A percentile compares a stretch with the other conserved stretches of the same genome.
Conservation (phyloP, 106 monocot species). For the Acorus calamus region DNA sequence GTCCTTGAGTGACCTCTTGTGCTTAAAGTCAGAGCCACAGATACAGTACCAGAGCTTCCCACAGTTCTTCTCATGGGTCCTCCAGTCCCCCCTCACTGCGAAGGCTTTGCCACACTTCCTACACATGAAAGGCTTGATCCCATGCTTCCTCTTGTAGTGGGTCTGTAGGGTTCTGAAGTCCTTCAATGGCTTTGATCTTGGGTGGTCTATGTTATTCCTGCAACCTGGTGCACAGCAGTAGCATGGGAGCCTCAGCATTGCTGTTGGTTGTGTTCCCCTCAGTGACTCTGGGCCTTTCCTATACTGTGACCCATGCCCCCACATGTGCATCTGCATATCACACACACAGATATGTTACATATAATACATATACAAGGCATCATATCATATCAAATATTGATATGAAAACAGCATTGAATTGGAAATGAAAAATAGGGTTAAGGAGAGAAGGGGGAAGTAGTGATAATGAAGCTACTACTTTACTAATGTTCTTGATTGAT, state of each 20-base stretch:
- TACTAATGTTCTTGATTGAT: too few relatives aligned
- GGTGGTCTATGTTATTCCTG: conserved; percentile 53
- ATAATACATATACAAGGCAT: too few relatives aligned
- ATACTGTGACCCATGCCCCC: conserved; percentile 50
- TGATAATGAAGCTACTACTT: too few relatives aligned
- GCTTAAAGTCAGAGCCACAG: conserved; percentile 47
- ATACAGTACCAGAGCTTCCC: conserved; percentile 44
- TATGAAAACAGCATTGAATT: too few relatives aligned
- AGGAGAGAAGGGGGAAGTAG: too few relatives aligned
- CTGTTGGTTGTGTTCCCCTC: conserved; percentile 42
- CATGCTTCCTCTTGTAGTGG: conserved; percentile 52
- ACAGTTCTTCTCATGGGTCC: conserved; percentile 54
- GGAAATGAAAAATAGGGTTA: too few relatives aligned
- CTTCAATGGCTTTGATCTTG: conserved; percentile 37
- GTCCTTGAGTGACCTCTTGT: conserved; percentile 46
- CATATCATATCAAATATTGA: too few relatives aligned
- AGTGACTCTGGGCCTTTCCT: conserved; percentile 38
- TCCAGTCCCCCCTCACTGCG: conserved; percentile 43
- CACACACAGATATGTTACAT: not conserved
- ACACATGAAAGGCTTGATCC: conserved; percentile 43
- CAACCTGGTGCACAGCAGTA: conserved; percentile 48
- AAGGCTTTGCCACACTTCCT: conserved; percentile 42
- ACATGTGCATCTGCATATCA: conserved; percentile 43
- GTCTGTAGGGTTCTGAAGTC: conserved; percentile 46
- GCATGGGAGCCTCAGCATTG: conserved; percentile 42